A percentile compares a stretch with the other conserved stretches of the same genome.
phyloP scores from a whole-genome alignment of 2,329 filamentous ascomycete genomes.

The Penicillium sp. region DNA sequence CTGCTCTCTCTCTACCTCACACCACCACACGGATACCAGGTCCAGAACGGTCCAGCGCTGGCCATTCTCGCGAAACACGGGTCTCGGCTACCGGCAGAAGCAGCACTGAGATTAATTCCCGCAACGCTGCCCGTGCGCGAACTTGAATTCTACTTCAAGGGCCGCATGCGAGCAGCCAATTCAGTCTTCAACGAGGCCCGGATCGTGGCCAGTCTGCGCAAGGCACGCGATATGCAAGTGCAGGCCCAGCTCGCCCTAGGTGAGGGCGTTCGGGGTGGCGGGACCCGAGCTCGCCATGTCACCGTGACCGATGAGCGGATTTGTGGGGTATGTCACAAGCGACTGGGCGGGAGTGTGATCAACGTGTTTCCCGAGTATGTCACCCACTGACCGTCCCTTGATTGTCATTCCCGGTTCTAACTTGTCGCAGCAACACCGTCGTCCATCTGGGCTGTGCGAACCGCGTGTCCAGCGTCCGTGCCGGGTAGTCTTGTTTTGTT shows the following conservation, averaged over 20 bases:
- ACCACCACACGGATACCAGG: constrained; percentile 70
- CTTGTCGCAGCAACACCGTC: constrained; percentile 53
- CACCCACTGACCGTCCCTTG: not conserved
- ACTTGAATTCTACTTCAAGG: constrained; percentile 87
- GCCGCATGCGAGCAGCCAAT: constrained; percentile 84
- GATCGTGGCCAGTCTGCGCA: constrained; percentile 74
- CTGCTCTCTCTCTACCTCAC: constrained; percentile 86
- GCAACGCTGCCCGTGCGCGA: constrained; percentile 74
- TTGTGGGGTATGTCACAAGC: constrained; percentile 90
- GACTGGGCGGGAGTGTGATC: constrained; percentile 87
- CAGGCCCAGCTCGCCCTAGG: constrained; percentile 75
- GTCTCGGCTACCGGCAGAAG: constrained; percentile 82
- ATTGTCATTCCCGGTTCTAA: constrained; percentile 16
- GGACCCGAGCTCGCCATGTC: constrained; percentile 67
- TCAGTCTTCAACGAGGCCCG: constrained; percentile 77
- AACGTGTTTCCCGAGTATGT: constrained; percentile 82
- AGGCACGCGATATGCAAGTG: constrained; percentile 74
- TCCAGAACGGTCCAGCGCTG: constrained; percentile 77
- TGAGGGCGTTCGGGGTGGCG: constrained; percentile 56
- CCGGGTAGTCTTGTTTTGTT: constrained; percentile 18
- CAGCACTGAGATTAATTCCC: constrained; percentile 83
- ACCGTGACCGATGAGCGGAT: constrained; percentile 84
- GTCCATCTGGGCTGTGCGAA: constrained; percentile 80
- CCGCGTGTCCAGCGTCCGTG: constrained; percentile 35
- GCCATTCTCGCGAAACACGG: constrained; percentile 90